phyloP scores from a whole-genome alignment of 352 stramenopile species.

The Globisporangium paroecandrum region DNA sequence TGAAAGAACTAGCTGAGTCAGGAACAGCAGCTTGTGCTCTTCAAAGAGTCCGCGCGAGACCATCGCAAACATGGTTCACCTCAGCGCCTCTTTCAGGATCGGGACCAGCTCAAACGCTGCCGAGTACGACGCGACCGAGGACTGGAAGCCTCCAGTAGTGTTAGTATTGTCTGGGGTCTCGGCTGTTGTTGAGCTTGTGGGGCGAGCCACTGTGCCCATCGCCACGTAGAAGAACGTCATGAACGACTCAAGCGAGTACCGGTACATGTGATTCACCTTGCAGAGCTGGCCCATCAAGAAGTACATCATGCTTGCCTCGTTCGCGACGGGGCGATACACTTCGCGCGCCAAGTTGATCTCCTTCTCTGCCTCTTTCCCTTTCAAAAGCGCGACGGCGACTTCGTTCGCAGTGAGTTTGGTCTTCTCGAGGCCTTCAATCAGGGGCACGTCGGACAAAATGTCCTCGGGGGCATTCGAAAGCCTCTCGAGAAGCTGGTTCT shows the following conservation, averaged over 20 bases:
- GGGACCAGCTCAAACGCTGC: slow-evolving; percentile 54
- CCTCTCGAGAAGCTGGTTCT: slow-evolving; percentile 87
- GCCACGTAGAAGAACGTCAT: slow-evolving; percentile 87
- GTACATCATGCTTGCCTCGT: slow-evolving; percentile 90
- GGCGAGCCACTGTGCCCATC: slow-evolving; percentile 59
- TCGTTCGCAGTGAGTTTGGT: slow-evolving; percentile 90
- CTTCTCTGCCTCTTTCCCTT: slow-evolving; percentile 85
- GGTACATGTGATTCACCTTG: slow-evolving; percentile 92
- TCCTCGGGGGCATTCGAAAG: slow-evolving; percentile 91
- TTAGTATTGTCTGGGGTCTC: not conserved
- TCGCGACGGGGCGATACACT: slow-evolving; percentile 86
- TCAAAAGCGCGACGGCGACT: slow-evolving; percentile 74
- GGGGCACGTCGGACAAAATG: slow-evolving; percentile 87
- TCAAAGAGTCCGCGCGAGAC: slow-evolving; percentile 90
- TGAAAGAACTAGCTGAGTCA: slow-evolving; percentile 85
- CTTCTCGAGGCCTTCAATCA: slow-evolving; percentile 91
- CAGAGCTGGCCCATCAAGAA: slow-evolving; percentile 89
- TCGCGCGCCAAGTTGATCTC: slow-evolving; percentile 91
- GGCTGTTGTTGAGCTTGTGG: not conserved
- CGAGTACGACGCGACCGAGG: slow-evolving; percentile 25
- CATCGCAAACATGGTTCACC: slow-evolving; percentile 88
- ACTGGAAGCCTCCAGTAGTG: slow-evolving; percentile 16
- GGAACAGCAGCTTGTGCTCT: slow-evolving; percentile 89
- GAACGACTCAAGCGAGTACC: slow-evolving; percentile 91
- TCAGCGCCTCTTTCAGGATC: slow-evolving; percentile 67